A percentile compares a stretch with the other conserved stretches of the same genome.
phyloP scores from a whole-genome alignment of 2,329 filamentous ascomycete genomes.

The Aspergillus sp. region DNA sequence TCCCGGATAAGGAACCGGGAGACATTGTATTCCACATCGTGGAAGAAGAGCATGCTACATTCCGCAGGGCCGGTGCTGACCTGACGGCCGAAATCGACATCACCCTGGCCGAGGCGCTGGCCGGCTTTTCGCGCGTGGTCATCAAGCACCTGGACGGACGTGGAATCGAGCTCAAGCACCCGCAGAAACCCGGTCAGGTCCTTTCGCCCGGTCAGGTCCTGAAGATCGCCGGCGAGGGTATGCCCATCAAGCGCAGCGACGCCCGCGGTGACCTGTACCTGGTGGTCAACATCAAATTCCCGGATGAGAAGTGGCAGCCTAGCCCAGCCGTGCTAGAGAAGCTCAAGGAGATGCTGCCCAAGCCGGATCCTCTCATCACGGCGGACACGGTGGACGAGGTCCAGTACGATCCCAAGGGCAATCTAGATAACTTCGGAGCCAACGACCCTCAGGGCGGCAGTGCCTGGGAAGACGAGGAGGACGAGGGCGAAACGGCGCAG shows the following conservation, averaged over 20 bases:
- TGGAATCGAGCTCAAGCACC: slow-evolving; percentile 77
- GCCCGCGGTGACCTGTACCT: slow-evolving; percentile 83
- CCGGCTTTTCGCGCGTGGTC: slow-evolving; percentile 86
- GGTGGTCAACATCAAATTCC: slow-evolving; percentile 82
- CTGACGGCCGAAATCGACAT: slow-evolving; percentile 78
- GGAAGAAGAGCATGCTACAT: slow-evolving; percentile 77
- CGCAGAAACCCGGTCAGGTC: slow-evolving; percentile 74
- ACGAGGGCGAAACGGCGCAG: slow-evolving; percentile 46
- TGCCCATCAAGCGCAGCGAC: slow-evolving; percentile 88
- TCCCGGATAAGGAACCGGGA: slow-evolving; percentile 82
- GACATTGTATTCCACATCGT: slow-evolving; percentile 88
- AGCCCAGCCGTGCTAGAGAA: slow-evolving; percentile 69
- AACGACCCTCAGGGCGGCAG: slow-evolving; percentile 43
- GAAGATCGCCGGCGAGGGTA: slow-evolving; percentile 85
- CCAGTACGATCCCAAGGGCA: slow-evolving; percentile 76
- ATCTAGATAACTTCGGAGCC: slow-evolving; percentile 68
- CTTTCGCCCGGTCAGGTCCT: slow-evolving; percentile 80
- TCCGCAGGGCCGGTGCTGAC: slow-evolving; percentile 80
- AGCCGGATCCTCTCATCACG: slow-evolving; percentile 59
- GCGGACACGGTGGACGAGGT: slow-evolving; percentile 83
- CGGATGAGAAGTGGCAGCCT: slow-evolving; percentile 78
- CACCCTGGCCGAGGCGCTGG: slow-evolving; percentile 78
- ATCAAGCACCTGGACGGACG: slow-evolving; percentile 90
- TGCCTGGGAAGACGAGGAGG: slow-evolving; percentile 52
- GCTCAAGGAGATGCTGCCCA: slow-evolving; percentile 73